These are phyloP conservation scores for Aspergillus proliferans DNA, from an alignment of 2,329 filamentous ascomycete genomes.

Conservation along the genomic window DNA sequence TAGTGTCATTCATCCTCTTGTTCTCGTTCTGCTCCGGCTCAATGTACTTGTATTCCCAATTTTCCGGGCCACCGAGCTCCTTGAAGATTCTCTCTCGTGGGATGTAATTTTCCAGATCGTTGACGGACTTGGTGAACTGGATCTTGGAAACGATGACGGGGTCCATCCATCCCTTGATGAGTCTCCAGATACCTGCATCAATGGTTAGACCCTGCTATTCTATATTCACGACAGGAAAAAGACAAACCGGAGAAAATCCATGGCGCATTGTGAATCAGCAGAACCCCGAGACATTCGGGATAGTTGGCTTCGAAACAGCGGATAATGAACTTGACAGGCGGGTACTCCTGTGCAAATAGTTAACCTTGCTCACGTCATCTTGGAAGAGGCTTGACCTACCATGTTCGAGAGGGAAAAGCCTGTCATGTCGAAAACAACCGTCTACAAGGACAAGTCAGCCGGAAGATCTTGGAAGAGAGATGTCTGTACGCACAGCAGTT, in stretches of 20 bases:
- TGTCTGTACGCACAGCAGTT: conserved; percentile 63
- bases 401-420: conserved; percentile 91
- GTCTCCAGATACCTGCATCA: conserved; percentile 72
- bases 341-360: conserved; percentile 61
- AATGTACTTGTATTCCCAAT: conserved; percentile 73
- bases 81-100: conserved; percentile 61
- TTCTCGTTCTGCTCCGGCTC: conserved; percentile 74
- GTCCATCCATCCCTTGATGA: conserved; percentile 91
- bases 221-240: neutral
- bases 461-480: neutral
- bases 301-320: conserved; percentile 98
- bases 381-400: conserved; percentile 43
- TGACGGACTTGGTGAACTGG: conserved; percentile 73
- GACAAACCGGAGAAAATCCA: conserved; percentile 77
- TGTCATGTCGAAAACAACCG: conserved; percentile 90
- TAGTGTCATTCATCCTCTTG: conserved; percentile 59
- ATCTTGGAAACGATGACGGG: conserved; percentile 92
- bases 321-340: conserved; percentile 96
- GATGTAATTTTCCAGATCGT: conserved; percentile 72
- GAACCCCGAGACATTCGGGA: conserved; percentile 81
- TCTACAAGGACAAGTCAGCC: conserved; percentile 44
- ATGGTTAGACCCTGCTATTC: neutral
- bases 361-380: neutral
- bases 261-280: conserved; percentile 87
- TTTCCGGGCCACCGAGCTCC: conserved; percentile 75